Evolutionary conservation across 371 early-diverging fungal species (phyloP), one percentile per base, ranked within the genome.

Genomic region (Rhizopus delemar): DNA sequence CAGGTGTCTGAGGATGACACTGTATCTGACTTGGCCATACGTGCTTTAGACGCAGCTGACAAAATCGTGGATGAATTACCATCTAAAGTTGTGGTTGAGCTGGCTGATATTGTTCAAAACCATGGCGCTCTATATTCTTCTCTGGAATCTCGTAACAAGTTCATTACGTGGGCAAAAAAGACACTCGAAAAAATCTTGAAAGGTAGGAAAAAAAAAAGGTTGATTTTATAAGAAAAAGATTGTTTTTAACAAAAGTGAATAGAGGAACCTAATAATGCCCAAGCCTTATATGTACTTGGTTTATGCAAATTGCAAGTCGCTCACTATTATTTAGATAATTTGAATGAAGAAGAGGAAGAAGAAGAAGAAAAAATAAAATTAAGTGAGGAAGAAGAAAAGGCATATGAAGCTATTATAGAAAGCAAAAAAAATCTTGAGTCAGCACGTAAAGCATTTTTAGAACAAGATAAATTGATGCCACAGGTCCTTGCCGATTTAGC

Each of bases 401-500:
- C 80, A 2, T 65, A 55, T 50, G 53, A 69, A 31, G 67, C 68
- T 13, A 57, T 79, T 45, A 43, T 53, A 22, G 57, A 72, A 51
- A 65, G 79, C 53, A 75, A 72, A 32, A 56, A 62, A n/a, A 68
- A 72, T 39, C 66, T 73, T 39, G 59, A 68, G 54, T 54, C 55
- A 28, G 75, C 72, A 7, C 56, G 71, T 12, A 60, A 61, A 31
- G 51, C 61, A 11, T 57, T 64, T 22, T 62, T 66, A 4, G 59
- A 65, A 16, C 34, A 45, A 5, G 50, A 72, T 22, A 32, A 59
- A 31, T 53, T 71, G 4, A 51, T 50, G 11, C 73, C 71, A n/a
- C 69, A 77, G 29, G 66, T 62, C 29, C 58, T 58, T 15, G 63
- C 73, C 16, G 74, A 80, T 58, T 58, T 80, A n/a, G 77, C 75